Evolutionary conservation across 768 basidiomycete genomes (phyloP).

Genomic region (Amanita phalloides): DNA sequence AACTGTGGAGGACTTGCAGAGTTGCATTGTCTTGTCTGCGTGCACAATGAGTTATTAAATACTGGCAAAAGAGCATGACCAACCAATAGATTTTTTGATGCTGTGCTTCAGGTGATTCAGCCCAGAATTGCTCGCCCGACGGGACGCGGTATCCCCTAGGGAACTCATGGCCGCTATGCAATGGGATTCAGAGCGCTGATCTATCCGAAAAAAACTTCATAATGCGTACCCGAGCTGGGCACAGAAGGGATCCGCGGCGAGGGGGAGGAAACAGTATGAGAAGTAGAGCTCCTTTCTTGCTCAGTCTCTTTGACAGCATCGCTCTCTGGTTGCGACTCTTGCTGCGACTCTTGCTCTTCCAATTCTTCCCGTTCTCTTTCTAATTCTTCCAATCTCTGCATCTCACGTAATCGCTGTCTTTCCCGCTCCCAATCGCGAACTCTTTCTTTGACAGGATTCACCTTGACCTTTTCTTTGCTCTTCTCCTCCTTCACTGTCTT

Average conservation of each 20-base stretch:
- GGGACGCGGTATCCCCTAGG: slow-evolving; percentile 12
- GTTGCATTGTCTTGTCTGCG: slow-evolving; percentile 54
- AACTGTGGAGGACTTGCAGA: slow-evolving; percentile 54
- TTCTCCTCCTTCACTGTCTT: slow-evolving; percentile 8
- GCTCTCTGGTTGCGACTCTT: slow-evolving; percentile 11
- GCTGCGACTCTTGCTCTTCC: slow-evolving; percentile 22
- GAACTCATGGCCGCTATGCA: slow-evolving; percentile 13
- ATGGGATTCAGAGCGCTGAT: slow-evolving; percentile 2
- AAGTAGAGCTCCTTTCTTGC: neutral
- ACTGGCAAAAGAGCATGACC: slow-evolving; percentile 9
- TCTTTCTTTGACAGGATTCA: slow-evolving; percentile 44
- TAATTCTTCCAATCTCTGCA: slow-evolving; percentile 49
- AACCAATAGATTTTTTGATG: slow-evolving; percentile 68
- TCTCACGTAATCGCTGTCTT: slow-evolving; percentile 57
- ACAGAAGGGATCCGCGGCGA: slow-evolving; percentile 17
- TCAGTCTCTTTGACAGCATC: slow-evolving; percentile 10
- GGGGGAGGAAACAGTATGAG: neutral
- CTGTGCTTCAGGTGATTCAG: slow-evolving; percentile 37
- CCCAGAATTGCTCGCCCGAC: slow-evolving; percentile 4
- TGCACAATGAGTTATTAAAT: neutral
- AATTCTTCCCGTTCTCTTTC: slow-evolving; percentile 36
- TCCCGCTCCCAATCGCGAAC: slow-evolving; percentile 74
- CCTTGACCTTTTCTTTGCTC: slow-evolving; percentile 20
- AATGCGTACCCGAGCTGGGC: slow-evolving; percentile 17
- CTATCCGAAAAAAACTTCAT: neutral